Conservation (phyloP, 2,329 filamentous ascomycete genomes). For the Alternaria alternata region DNA sequence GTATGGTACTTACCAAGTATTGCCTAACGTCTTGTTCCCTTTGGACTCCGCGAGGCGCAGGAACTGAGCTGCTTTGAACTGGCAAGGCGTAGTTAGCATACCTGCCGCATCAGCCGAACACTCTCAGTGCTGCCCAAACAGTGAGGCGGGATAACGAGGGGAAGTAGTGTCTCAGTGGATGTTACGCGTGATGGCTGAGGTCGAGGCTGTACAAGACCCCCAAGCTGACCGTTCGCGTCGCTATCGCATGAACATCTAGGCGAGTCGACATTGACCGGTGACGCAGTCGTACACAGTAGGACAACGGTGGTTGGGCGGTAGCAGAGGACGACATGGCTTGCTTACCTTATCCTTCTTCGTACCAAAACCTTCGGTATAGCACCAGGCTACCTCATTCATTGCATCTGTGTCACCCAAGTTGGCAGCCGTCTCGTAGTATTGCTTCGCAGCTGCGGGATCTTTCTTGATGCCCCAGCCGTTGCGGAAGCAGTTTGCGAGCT, state of each 20-base stretch:
- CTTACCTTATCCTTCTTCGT: slow-evolving; percentile 98
- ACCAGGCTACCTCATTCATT: slow-evolving; percentile 97
- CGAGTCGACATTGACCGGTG: slow-evolving; percentile 36
- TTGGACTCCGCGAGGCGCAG: slow-evolving; percentile 89
- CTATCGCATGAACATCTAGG: slow-evolving; percentile 25
- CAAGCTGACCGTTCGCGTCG: slow-evolving; percentile 37
- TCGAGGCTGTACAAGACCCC: slow-evolving; percentile 20
- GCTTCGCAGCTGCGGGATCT: slow-evolving; percentile 81
- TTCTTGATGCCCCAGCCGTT: slow-evolving; percentile 92
- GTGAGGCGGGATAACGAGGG: slow-evolving; percentile 45
- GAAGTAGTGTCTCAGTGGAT: slow-evolving; percentile 35
- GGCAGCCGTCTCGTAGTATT: slow-evolving; percentile 98
- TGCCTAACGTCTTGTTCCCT: slow-evolving; percentile 89
- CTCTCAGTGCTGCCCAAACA: slow-evolving; percentile 50
- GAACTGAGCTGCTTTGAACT: slow-evolving; percentile 87
- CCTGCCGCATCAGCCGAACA: slow-evolving; percentile 36
- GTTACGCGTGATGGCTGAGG: slow-evolving; percentile 36
- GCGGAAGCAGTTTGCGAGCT: slow-evolving; percentile 90
- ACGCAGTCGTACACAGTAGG: slow-evolving; percentile 19
- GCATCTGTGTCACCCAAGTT: slow-evolving; percentile 96
- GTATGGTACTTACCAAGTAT: slow-evolving; percentile 76
- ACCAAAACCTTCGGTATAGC: slow-evolving; percentile 95
- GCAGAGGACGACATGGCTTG: slow-evolving; percentile 34
- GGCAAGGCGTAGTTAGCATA: slow-evolving; percentile 51
- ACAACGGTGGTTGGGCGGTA: slow-evolving; percentile 12